Base-by-base conservation (phyloP, 2,329 filamentous ascomycete species). In the Alternaria panax region DNA sequence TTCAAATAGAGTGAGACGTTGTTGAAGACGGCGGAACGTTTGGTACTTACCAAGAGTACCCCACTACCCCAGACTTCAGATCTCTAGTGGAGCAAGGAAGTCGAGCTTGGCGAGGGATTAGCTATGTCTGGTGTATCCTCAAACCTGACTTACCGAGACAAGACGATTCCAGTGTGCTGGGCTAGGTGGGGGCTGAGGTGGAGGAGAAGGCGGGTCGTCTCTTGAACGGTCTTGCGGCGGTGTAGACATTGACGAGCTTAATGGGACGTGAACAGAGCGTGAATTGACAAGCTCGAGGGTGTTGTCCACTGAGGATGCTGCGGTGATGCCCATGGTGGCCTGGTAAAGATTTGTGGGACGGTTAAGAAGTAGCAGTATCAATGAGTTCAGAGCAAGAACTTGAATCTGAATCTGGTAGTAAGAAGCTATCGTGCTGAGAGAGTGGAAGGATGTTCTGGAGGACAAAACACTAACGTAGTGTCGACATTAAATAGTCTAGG, bases 131-230 rank as follows among this genome's bases (percentile, higher is more conserved):
- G 52, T 42, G 40, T 59, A 51, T 46, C 28, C 47, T 34, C 51
- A 24, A 28, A 58, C 42, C 62, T 54, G 36, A 61, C 67, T 34
- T 60, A 71, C 65, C 32, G 59, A 50, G 18, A 63, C 38, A 16
- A 66, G 56, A 50, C 64, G 68, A 30, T 57, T 64, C 75, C 75
- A 77, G 41, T 69, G 66, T 40, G 67, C 65, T 43, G 78, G 77
- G 42, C 78, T 80, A 69, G 77, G 76, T 42, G 78, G 78, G 14
- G 77, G 78, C 58, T 78, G 76, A 30, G 77, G 76, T 25, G 78
- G 78, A 27, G 78, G 78, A 27, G 78, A 78, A 28, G 77, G 78
- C 9, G 78, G 75, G 38, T 80, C 78, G 22, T 75, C 75, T 64
- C 74, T 73, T 52, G 75, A 78, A 27, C 57, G 47, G 25, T 71